phyloP scores from a whole-genome alignment of 345 rosid genomes.

The Rubroshorea leprosula region DNA sequence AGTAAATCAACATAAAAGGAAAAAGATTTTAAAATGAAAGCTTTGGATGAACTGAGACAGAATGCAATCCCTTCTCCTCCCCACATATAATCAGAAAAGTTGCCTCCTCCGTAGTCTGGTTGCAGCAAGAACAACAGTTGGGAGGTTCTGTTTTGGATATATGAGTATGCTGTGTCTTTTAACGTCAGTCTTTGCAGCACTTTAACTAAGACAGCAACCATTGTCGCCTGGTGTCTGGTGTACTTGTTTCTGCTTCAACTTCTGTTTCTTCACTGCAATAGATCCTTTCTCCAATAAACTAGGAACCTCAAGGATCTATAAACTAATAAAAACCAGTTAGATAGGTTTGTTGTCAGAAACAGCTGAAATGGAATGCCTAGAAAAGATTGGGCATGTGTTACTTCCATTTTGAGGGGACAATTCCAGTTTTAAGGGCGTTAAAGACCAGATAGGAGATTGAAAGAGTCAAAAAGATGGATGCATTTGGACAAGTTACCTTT shows the following conservation, averaged over 20 bases:
- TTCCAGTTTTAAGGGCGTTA: too few species aligned
- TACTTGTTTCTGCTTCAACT: conserved; percentile 39
- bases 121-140: not conserved
- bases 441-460: not conserved
- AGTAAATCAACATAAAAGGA: not conserved
- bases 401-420: too few species aligned
- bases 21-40: too few species aligned
- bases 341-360: not conserved
- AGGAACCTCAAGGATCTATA: conserved; percentile 74
- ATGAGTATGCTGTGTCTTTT: not conserved
- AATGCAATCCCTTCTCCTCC: not conserved
- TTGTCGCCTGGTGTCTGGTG: conserved; percentile 22
- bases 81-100: not conserved
- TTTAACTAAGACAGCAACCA: conserved; percentile 45
- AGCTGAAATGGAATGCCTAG: not conserved
- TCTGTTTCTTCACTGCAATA: conserved; percentile 43
- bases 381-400: not conserved
- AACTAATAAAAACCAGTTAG: not conserved
- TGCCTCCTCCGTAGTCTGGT: not conserved
- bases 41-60: too few species aligned
- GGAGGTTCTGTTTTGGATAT: conserved; percentile 5
- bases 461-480: not conserved
- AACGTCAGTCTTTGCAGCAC: not conserved
- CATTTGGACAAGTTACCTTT: conserved; percentile 41
- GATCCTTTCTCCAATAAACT: conserved; percentile 76